A percentile compares a stretch with the other conserved stretches of the same genome.
These are phyloP conservation scores for Kazachstania sp. DNA, from an alignment of 1,139 yeast species.

Conservation along the genomic window DNA sequence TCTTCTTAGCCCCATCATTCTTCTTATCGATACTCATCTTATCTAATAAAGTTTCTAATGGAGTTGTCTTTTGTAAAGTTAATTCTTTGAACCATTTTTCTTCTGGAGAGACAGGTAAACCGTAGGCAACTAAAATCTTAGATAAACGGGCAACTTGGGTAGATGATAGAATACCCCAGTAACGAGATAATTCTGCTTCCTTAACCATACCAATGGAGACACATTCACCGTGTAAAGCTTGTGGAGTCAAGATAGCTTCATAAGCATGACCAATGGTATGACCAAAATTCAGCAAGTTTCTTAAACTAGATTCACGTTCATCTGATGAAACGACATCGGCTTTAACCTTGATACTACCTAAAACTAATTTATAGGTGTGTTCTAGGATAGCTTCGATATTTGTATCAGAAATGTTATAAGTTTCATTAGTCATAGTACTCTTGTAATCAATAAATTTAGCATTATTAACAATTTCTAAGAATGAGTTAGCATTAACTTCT, in stretches of 20 bases:
- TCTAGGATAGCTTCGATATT: slow-evolving; percentile 61
- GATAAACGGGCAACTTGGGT: slow-evolving; percentile 88
- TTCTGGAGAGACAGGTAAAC: slow-evolving; percentile 69
- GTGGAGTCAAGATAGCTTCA: slow-evolving; percentile 93
- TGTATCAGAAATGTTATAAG: slow-evolving; percentile 33
- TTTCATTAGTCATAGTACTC: slow-evolving; percentile 20
- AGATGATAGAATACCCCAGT: slow-evolving; percentile 79
- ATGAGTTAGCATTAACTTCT: slow-evolving; percentile 63
- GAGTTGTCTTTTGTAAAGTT: slow-evolving; percentile 59
- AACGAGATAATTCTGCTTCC: slow-evolving; percentile 91
- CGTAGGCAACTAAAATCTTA: slow-evolving; percentile 76
- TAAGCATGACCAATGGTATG: slow-evolving; percentile 98
- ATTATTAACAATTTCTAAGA: slow-evolving; percentile 40
- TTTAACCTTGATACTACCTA: slow-evolving; percentile 81
- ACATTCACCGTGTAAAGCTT: slow-evolving; percentile 96
- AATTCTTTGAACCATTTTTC: slow-evolving; percentile 68
- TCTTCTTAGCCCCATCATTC: slow-evolving; percentile 86
- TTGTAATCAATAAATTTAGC: slow-evolving; percentile 36
- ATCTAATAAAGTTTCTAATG: slow-evolving; percentile 59
- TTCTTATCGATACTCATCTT: slow-evolving; percentile 96
- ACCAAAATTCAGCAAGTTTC: slow-evolving; percentile 90
- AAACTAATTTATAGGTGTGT: slow-evolving; percentile 68
- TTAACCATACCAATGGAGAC: slow-evolving; percentile 89
- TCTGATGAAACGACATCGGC: slow-evolving; percentile 91
- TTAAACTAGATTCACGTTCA: slow-evolving; percentile 90